Evolutionary conservation across 2,329 filamentous ascomycete species (phyloP).

Genomic region (Fusarium armeniacum): DNA sequence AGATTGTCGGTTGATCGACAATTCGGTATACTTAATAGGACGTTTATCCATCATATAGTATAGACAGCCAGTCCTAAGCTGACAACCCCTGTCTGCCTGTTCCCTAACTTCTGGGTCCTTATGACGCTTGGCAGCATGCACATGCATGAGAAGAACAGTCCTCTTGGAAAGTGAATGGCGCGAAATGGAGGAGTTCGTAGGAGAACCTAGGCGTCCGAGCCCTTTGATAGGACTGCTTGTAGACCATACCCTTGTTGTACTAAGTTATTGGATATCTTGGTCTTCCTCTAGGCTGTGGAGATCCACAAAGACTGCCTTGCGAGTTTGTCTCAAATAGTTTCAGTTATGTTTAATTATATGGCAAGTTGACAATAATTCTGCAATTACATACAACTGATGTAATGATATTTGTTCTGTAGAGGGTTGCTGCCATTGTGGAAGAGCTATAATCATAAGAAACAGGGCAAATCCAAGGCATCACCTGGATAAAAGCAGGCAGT

Average conservation of each 20-base stretch:
- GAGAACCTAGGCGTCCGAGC: conserved; percentile 23
- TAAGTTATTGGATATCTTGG: conserved; percentile 20
- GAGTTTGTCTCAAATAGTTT: conserved; percentile 12
- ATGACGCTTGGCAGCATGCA: conserved; percentile 20
- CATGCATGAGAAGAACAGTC: conserved; percentile 8
- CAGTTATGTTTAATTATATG: not conserved
- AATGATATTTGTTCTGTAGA: not conserved
- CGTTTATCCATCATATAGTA: not conserved
- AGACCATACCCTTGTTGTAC: conserved; percentile 5
- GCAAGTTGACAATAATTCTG: not conserved
- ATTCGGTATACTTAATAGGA: conserved; percentile 16
- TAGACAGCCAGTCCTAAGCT: conserved; percentile 21
- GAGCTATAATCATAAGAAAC: not conserved
- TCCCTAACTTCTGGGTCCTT: conserved; percentile 21
- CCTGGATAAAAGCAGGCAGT: not conserved
- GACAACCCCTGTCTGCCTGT: conserved; percentile 12
- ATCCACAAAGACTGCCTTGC: conserved; percentile 38
- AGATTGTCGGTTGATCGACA: conserved; percentile 24
- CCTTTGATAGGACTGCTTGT: conserved; percentile 26
- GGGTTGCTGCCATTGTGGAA: not conserved
- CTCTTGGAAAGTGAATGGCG: conserved; percentile 5
- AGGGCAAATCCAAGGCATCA: not conserved
- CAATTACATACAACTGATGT: not conserved
- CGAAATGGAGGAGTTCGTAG: conserved; percentile 32
- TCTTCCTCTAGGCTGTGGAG: conserved; percentile 15